Base-by-base conservation (phyloP, 106 monocot species). In the Dendrobium officinale region DNA sequence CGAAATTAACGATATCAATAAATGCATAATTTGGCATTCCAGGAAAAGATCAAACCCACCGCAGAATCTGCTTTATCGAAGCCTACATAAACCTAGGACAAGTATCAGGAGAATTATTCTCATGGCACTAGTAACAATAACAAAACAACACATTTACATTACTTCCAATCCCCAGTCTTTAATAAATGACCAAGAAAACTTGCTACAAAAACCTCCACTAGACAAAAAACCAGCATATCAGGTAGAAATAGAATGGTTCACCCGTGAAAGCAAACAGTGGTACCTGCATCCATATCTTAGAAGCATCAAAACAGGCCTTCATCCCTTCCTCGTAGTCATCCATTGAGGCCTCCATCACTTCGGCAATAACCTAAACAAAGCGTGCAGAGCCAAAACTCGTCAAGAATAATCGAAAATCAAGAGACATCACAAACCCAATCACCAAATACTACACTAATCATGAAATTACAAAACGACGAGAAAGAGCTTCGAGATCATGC, bases 241-340 rank as follows among this genome's bases (percentile, higher is more conserved):
- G n/a, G 17, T 75, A 37, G 42, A 41, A 44, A 5, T 75, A 37
- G 42, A 41, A 44, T 44, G 43, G 41, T 44, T 20, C 16, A 43
- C 19, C 26, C 2, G 11, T 20, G 44, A 59, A 64, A 59, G 64
- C 15, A 26, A 68, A 17, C 68, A 9, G n/a, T 24, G 78, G 76
- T 56, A 89, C 96, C 89, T 94, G 94, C 96, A 97, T 94, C 96
- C 96, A 97, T 22, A 89, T 84, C 82, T 88, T 94, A 18, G 96
- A 76, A 41, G 96, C 96, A n/a, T 90, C 94, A 1, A 44, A 68
- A 83, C 94, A 97, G 22, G 87, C 94, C 56, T 80, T 68, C 90
- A 97, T 84, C 24, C 96, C 96, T 54, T 92, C 87, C 58, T 94
- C 91, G 66, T 97, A 97, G 44, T 97, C 94, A 42, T 83, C 59